A percentile compares a stretch with the other conserved stretches of the same genome.
Conservation (phyloP, 805 yeast genomes). For the Kregervanrija pseudodelftensis region DNA sequence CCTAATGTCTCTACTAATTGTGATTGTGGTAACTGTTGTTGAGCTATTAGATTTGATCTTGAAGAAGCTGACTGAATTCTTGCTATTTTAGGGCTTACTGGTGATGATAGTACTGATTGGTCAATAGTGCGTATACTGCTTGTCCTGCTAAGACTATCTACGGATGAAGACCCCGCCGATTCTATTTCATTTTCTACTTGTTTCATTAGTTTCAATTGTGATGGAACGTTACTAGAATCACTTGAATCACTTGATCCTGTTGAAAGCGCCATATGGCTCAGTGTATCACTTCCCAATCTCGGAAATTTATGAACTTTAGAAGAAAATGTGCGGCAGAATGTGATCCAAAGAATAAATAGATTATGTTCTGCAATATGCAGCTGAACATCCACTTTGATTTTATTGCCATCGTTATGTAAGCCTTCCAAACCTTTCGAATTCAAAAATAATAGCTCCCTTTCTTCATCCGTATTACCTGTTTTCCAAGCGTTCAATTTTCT, state of each 20-base stretch:
- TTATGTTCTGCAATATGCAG: constrained; percentile 58
- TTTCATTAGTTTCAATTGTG: constrained; percentile 45
- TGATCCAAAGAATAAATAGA: constrained; percentile 72
- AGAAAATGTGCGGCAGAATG: constrained; percentile 53
- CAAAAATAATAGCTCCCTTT: constrained; percentile 44
- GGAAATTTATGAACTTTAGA: background rate
- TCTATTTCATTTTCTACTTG: constrained; percentile 26
- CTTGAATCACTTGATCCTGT: constrained; percentile 4
- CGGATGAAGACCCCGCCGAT: constrained; percentile 16
- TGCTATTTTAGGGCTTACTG: constrained; percentile 2
- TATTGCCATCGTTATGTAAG: constrained; percentile 60
- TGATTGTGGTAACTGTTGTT: too few species aligned
- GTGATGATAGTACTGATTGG: constrained; percentile 1
- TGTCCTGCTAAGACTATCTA: constrained; percentile 15
- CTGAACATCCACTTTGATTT: constrained; percentile 69
- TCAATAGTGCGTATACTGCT: constrained; percentile 15
- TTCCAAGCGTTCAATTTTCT: constrained; percentile 52
- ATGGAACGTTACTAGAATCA: constrained; percentile 31
- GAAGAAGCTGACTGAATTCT: background rate
- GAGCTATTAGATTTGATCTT: too few species aligned
- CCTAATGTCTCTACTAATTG: too few species aligned
- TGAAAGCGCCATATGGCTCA: constrained; percentile 4
- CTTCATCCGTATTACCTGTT: constrained; percentile 25
- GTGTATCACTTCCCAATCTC: background rate
- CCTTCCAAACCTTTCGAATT: constrained; percentile 65